These are phyloP conservation scores for Athelia psychrophila DNA, from an alignment of 1,284 basidiomycete species.

Conservation along the genomic window DNA sequence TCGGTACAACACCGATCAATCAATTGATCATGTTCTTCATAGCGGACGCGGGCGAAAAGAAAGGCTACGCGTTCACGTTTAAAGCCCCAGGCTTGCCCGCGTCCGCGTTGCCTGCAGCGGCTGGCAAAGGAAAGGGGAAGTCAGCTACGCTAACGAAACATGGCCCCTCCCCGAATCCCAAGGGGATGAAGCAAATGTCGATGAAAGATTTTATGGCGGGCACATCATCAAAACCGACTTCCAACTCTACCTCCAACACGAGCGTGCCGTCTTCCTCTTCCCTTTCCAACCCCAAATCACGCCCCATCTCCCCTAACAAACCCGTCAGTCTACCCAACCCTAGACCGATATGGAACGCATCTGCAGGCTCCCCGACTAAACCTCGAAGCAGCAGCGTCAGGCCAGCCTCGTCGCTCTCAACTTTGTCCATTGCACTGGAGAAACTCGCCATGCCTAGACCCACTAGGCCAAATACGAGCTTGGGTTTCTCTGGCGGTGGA, in stretches of 20 bases:
- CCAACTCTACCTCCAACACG: neutral
- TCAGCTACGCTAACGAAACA: neutral
- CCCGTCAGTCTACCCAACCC: neutral
- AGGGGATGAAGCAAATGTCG: neutral
- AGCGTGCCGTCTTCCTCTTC: too few species aligned
- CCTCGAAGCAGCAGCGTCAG: neutral
- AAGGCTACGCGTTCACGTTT: neutral
- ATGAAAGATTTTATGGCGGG: neutral
- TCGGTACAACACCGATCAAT: too few species aligned
- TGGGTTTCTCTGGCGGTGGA: neutral
- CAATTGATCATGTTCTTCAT: neutral
- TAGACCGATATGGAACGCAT: neutral
- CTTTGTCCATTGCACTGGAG: constrained; percentile 1
- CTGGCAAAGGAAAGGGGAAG: neutral
- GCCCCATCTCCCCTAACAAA: constrained; percentile 1
- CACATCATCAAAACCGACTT: neutral
- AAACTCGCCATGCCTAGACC: neutral
- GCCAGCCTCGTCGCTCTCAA: neutral
- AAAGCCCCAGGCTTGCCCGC: neutral
- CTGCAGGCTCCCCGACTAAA: neutral
- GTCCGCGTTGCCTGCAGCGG: neutral
- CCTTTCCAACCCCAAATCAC: neutral
- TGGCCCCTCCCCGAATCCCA: neutral
- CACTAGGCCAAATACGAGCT: neutral
- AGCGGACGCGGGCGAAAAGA: neutral